A percentile compares a stretch with the other conserved stretches of the same genome.
phyloP scores from a whole-genome alignment of 2,329 filamentous ascomycete genomes.

The Tolypocladium endophyticum region DNA sequence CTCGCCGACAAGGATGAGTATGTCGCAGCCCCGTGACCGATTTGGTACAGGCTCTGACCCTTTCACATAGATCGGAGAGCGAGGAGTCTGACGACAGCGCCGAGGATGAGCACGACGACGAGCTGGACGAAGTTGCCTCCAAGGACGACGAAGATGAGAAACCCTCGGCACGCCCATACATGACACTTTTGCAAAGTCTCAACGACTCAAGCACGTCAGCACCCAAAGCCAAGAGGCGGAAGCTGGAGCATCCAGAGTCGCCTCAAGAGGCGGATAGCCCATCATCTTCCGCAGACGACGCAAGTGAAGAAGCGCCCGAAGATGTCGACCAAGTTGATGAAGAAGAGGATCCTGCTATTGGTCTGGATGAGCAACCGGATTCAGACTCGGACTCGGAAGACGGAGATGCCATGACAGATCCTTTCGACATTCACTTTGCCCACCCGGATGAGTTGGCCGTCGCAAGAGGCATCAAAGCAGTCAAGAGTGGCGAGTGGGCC shows the following conservation, averaged over 20 bases:
- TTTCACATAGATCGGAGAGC: neutral
- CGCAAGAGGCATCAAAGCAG: conserved; percentile 37
- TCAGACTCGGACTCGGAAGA: conserved; percentile 35
- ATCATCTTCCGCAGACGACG: conserved; percentile 20
- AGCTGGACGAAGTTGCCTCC: conserved; percentile 25
- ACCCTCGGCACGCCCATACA: conserved; percentile 38
- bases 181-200: conserved; percentile 48
- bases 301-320: conserved; percentile 25
- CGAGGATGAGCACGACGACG: conserved; percentile 24
- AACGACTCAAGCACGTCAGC: conserved; percentile 25
- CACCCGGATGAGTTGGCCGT: conserved; percentile 53
- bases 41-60: neutral
- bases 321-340: conserved; percentile 14
- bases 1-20: conserved; percentile 26
- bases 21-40: conserved; percentile 3
- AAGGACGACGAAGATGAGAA: conserved; percentile 35
- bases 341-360: conserved; percentile 6
- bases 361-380: conserved; percentile 15
- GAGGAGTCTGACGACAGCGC: conserved; percentile 14
- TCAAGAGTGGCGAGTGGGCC: conserved; percentile 40
- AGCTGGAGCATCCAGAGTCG: conserved; percentile 31
- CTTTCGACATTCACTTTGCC: conserved; percentile 74
- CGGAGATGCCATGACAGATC: conserved; percentile 48
- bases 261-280: conserved; percentile 9
- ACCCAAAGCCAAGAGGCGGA: conserved; percentile 45